Evolutionary conservation across 371 early-diverging fungal genomes (phyloP), one percentile per base, ranked within the genome.

Genomic region (Saksenaea vasiformis): DNA sequence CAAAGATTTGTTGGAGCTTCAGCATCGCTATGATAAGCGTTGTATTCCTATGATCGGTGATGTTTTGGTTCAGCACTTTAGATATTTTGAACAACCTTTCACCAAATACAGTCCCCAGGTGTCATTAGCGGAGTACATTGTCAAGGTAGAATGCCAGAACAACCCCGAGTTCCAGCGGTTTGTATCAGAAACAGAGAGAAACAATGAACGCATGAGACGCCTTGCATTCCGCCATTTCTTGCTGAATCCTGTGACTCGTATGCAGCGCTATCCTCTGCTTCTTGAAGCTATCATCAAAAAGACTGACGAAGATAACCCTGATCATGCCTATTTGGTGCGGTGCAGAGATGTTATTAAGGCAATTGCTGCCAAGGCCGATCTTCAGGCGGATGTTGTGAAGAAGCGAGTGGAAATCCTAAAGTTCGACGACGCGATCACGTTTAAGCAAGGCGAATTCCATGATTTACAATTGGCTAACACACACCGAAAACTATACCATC

Each of bases 91-190:
- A 64, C 77, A 91, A 51, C 89, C 92, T 0, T 96, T 92, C 62
- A 87, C 94, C n/a, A 85, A 83, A 22, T 97, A 97, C 73, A 92
- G 95, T 51, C 93, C 93, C 3, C 88, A 92, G 65, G 94, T 95
- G 55, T 82, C 89, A n/a, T 85, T 87, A 65, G 92, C 93, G 17
- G 91, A 94, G 73, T 86, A 94, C 67, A 76, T 86, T 37, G 84
- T 95, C 41, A 92, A 91, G 26, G 72, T 79, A 3, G 97, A 96
- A 65, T 85, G 81, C 58, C 80, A 78, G 37, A 73, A 66, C 17
- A 95, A 95, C 68, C 69, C 75, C 14, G 81, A 74, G 34, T 90
- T 97, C 39, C 81, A 75, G 35, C 85, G 85, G 66, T 96, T 94
- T 69, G 72, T 93, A 17, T 72, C 76, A 3, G 89, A 90, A 28